Evolutionary conservation across 768 basidiomycete species (phyloP).

Genomic region (Aureoboletus auriporus): DNA sequence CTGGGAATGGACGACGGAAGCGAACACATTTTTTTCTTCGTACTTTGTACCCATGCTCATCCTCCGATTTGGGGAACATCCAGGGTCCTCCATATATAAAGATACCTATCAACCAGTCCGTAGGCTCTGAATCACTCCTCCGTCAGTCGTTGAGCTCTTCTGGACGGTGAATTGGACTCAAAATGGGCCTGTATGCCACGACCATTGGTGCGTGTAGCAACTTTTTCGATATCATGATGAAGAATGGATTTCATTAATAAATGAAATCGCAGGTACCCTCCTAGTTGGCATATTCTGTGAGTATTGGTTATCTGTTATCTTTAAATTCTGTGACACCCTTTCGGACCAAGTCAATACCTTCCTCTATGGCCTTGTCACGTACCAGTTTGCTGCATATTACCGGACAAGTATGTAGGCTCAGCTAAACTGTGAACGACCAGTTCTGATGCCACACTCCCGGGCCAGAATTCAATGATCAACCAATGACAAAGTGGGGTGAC

Average conservation of each 20-base stretch:
- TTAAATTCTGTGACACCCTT: background rate
- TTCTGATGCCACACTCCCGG: background rate
- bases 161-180: background rate
- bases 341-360: constrained; percentile 20
- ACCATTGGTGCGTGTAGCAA: constrained; percentile 7
- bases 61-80: too few relatives aligned
- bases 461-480: constrained; percentile 16
- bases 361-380: constrained; percentile 40
- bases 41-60: too few relatives aligned
- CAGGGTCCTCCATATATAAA: too few relatives aligned
- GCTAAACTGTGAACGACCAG: background rate
- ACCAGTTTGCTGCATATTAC: constrained; percentile 39
- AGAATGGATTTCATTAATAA: background rate
- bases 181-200: constrained; percentile 3
- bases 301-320: background rate
- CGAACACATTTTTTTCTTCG: too few relatives aligned
- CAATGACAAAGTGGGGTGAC: background rate
- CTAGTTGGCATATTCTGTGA: constrained; percentile 20
- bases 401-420: constrained; percentile 9
- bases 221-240: too few relatives aligned
- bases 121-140: too few relatives aligned
- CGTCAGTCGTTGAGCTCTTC: too few relatives aligned
- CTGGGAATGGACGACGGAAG: too few relatives aligned
- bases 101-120: too few relatives aligned
- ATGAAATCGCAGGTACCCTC: constrained; percentile 13